Evolutionary conservation across 176 grass and related monocot genomes (phyloP).

Genomic region (Oryza coarctata): DNA sequence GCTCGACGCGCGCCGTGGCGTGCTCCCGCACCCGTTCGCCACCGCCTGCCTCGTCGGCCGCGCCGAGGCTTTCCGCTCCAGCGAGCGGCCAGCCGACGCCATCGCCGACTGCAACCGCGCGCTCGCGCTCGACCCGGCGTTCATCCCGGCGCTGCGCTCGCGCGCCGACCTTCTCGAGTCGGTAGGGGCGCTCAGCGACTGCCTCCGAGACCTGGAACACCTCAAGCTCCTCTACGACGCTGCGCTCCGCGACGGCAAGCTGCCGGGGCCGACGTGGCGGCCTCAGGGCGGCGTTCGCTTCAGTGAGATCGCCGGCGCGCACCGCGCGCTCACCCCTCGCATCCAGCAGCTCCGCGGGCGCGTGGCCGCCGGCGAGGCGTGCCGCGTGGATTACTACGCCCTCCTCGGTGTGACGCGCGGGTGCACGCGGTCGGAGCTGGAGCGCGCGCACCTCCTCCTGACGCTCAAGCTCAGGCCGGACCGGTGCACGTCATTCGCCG

Average conservation of each 20-base stretch:
- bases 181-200: conserved; percentile 51
- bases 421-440: conserved; percentile 68
- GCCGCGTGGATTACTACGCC: conserved; percentile 69
- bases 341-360: conserved; percentile 64
- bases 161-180: conserved; percentile 73
- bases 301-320: conserved; percentile 61
- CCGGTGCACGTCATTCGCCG: conserved; percentile 62
- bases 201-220: conserved; percentile 90
- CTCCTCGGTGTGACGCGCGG: conserved; percentile 59
- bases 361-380: conserved; percentile 50
- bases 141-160: conserved; percentile 83
- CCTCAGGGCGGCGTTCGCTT: conserved; percentile 62
- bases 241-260: conserved; percentile 79
- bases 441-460: conserved; percentile 76
- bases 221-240: conserved; percentile 92
- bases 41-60: conserved; percentile 79
- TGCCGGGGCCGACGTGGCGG: conserved; percentile 55
- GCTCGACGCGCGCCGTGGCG: conserved; percentile 71
- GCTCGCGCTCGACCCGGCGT: conserved; percentile 75
- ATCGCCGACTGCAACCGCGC: conserved; percentile 91
- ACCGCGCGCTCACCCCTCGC: conserved; percentile 53
- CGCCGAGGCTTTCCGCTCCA: conserved; percentile 60
- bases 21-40: conserved; percentile 75
- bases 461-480: conserved; percentile 87
- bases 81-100: conserved; percentile 57